Evolutionary conservation across 129 eudicot species (phyloP).

Genomic region (Rutidosis leptorrhynchoides): DNA sequence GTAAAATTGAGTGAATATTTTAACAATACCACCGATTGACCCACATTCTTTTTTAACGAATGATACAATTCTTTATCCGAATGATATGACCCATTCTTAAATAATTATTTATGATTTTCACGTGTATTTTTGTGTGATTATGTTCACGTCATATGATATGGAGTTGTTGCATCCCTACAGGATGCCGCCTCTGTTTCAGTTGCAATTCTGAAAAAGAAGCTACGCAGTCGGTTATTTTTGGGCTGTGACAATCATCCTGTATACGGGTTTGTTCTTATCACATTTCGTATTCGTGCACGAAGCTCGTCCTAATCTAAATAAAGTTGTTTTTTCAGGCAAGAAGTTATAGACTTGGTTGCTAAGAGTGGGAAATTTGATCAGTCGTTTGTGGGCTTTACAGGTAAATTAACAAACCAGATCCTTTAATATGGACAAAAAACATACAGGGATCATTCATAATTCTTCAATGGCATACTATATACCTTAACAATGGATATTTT

Average conservation of each 20-base stretch:
- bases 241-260: conserved; percentile 96
- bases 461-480: conserved; percentile 1
- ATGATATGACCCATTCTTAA: neutral
- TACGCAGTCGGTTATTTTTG: conserved; percentile 57
- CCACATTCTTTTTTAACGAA: neutral
- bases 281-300: neutral
- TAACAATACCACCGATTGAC: neutral
- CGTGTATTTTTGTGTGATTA: conserved; percentile 1
- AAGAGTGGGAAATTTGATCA: conserved; percentile 69
- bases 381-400: conserved; percentile 77
- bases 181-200: conserved; percentile 88
- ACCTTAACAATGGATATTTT: neutral
- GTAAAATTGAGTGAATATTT: neutral
- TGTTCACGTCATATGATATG: neutral
- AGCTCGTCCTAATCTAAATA: neutral
- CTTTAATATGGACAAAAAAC: neutral
- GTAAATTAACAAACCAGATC: conserved; percentile 32
- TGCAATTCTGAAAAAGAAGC: conserved; percentile 73
- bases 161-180: conserved; percentile 32
- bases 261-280: conserved; percentile 52
- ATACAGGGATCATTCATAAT: neutral
- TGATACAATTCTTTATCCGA: neutral
- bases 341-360: conserved; percentile 78
- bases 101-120: neutral
- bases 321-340: conserved; percentile 56